These are phyloP conservation scores for Fusarium albosuccineum DNA, from an alignment of 2,329 filamentous ascomycete species.

Conservation along the genomic window DNA sequence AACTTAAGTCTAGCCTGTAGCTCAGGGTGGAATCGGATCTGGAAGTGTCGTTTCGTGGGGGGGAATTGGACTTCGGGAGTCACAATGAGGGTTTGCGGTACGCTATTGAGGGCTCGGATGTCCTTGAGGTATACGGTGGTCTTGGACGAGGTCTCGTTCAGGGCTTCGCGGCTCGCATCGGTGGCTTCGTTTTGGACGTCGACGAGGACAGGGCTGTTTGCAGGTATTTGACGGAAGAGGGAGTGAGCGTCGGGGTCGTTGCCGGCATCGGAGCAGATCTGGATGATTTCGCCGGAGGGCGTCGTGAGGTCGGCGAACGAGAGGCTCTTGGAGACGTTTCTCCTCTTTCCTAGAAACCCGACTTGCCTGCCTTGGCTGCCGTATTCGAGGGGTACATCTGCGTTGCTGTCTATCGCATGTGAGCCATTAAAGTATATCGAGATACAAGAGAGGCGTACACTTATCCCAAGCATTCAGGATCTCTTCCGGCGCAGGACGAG, in stretches of 20 bases:
- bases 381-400: slow-evolving; percentile 37
- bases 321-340: slow-evolving; percentile 76
- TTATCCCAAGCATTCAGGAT: slow-evolving; percentile 48
- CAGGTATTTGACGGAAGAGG: slow-evolving; percentile 60
- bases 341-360: slow-evolving; percentile 79
- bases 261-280: slow-evolving; percentile 59
- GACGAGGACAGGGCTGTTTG: slow-evolving; percentile 67
- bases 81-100: slow-evolving; percentile 77
- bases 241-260: slow-evolving; percentile 54
- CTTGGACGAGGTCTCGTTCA: slow-evolving; percentile 49
- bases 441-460: slow-evolving; percentile 41
- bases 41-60: slow-evolving; percentile 81
- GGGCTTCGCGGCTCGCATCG: slow-evolving; percentile 36
- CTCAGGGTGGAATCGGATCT: slow-evolving; percentile 80
- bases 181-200: slow-evolving; percentile 53
- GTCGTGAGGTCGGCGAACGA: slow-evolving; percentile 74
- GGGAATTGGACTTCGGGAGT: slow-evolving; percentile 80
- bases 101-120: slow-evolving; percentile 52
- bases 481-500: slow-evolving; percentile 34
- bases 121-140: slow-evolving; percentile 76
- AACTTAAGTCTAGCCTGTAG: slow-evolving; percentile 78
- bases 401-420: slow-evolving; percentile 45
- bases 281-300: slow-evolving; percentile 56
- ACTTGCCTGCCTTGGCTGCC: slow-evolving; percentile 38
- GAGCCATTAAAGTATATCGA: neutral